Percentiles rank a stretch among this genome's conserved stretches.
These are phyloP conservation scores for Micractinium sp. DNA, from an alignment of 139 green algal species.

Conservation along the genomic window DNA sequence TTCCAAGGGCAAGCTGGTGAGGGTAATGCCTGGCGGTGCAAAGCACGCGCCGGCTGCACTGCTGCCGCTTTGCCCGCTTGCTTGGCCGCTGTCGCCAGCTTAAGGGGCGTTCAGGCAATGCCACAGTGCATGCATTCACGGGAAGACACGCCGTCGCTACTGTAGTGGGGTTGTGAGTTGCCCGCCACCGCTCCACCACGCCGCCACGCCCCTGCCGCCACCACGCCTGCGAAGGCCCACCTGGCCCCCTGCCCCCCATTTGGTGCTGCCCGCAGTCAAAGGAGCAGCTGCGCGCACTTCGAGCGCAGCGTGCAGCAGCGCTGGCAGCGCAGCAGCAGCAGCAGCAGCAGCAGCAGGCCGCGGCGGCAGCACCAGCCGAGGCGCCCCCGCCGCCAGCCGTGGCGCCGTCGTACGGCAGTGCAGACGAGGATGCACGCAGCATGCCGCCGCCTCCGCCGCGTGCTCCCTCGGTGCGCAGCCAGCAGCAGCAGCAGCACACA, in stretches of 20 bases:
- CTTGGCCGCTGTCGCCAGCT: neutral
- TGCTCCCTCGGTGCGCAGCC: neutral
- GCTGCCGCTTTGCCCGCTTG: neutral
- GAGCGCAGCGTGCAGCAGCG: constrained; percentile 18
- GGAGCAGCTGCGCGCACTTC: constrained; percentile 39
- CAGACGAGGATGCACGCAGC: constrained; percentile 27
- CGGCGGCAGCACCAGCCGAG: neutral
- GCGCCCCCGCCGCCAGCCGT: neutral
- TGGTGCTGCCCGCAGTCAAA: constrained; percentile 21
- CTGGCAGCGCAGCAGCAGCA: constrained; percentile 12
- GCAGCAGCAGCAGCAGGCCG: neutral
- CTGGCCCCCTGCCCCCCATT: neutral
- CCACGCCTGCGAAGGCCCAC: neutral
- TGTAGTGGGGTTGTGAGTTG: neutral
- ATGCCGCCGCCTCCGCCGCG: constrained; percentile 46
- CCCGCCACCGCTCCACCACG: neutral
- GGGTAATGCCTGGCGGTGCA: neutral
- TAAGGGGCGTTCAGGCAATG: too few relatives aligned
- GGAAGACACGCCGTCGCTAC: too few relatives aligned
- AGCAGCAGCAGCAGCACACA: constrained; percentile 17
- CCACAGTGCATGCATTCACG: too few relatives aligned
- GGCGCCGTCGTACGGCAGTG: neutral
- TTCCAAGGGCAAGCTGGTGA: constrained; percentile 1
- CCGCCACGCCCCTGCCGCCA: neutral
- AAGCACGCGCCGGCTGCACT: neutral